A percentile compares a stretch with the other conserved stretches of the same genome.
Evolutionary conservation across 2,329 filamentous ascomycete species (phyloP).

Genomic region (Fusarium citri): DNA sequence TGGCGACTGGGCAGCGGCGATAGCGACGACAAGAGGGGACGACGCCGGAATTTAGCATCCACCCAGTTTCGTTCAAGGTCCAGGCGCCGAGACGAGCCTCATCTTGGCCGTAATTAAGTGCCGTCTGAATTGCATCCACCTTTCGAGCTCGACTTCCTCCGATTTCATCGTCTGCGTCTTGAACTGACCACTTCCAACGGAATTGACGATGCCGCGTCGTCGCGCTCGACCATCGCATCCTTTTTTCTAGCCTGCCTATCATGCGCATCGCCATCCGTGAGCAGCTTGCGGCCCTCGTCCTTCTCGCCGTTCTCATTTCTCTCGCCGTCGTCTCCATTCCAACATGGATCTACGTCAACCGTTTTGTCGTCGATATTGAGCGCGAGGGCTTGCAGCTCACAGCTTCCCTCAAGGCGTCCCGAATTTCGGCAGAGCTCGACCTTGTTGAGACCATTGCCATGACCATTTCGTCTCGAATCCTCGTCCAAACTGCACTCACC

Average conservation of each 20-base stretch:
- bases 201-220: slow-evolving; percentile 46
- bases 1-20: slow-evolving; percentile 4
- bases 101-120: background rate
- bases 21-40: slow-evolving; percentile 8
- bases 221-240: slow-evolving; percentile 31
- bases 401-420: slow-evolving; percentile 86
- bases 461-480: slow-evolving; percentile 75
- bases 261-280: slow-evolving; percentile 91
- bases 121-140: background rate
- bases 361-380: slow-evolving; percentile 64
- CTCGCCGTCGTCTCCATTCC: slow-evolving; percentile 84
- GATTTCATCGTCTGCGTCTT: slow-evolving; percentile 13
- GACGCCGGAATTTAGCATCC: background rate
- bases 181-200: slow-evolving; percentile 23
- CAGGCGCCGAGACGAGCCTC: slow-evolving; percentile 8
- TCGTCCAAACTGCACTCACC: slow-evolving; percentile 66
- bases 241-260: slow-evolving; percentile 45
- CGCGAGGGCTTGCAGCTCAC: slow-evolving; percentile 77
- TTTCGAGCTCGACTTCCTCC: slow-evolving; percentile 14
- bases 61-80: slow-evolving; percentile 7
- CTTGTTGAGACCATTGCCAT: slow-evolving; percentile 80
- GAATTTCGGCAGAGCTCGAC: slow-evolving; percentile 81
- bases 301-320: slow-evolving; percentile 78
- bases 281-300: slow-evolving; percentile 84
- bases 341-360: slow-evolving; percentile 71